A percentile compares a stretch with the other conserved stretches of the same genome.
These are phyloP conservation scores for Haplosporangium gracile DNA, from an alignment of 192 early-diverging fungal genomes.

Conservation along the genomic window DNA sequence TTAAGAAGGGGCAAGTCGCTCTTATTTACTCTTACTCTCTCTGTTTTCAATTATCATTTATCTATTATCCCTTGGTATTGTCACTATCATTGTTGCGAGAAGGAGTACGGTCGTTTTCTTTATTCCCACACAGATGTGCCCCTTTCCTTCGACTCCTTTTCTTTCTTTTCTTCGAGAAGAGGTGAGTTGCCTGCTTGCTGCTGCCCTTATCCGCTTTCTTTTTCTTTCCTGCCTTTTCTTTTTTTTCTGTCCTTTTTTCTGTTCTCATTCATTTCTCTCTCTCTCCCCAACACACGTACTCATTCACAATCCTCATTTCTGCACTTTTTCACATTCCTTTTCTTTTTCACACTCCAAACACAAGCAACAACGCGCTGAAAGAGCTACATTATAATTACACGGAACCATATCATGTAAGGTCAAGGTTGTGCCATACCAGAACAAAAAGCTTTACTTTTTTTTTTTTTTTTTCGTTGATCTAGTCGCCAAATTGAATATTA, in stretches of 20 bases:
- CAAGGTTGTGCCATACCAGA: no score
- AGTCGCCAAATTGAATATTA: no score
- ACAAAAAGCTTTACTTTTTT: no score
- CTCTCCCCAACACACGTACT: not conserved
- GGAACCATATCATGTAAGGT: not conserved
- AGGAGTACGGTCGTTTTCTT: not conserved
- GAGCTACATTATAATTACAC: not conserved
- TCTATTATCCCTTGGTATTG: no score
- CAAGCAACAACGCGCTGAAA: not conserved
- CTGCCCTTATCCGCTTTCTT: not conserved
- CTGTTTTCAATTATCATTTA: no score
- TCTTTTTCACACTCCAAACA: constrained; percentile 1
- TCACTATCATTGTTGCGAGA: no score
- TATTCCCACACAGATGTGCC: not conserved
- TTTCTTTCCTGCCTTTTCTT: not conserved
- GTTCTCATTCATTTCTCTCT: not conserved
- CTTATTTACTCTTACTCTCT: no score
- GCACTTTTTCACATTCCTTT: not conserved
- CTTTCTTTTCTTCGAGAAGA: not conserved
- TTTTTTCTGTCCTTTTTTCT: not conserved
- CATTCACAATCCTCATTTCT: not conserved
- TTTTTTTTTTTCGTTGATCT: no score
- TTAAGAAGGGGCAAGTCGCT: no score
- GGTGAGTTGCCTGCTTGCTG: not conserved
- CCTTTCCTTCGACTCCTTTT: not conserved